Base-by-base conservation (phyloP, 352 stramenopile genomes). In the Phytophthora agathidicida region DNA sequence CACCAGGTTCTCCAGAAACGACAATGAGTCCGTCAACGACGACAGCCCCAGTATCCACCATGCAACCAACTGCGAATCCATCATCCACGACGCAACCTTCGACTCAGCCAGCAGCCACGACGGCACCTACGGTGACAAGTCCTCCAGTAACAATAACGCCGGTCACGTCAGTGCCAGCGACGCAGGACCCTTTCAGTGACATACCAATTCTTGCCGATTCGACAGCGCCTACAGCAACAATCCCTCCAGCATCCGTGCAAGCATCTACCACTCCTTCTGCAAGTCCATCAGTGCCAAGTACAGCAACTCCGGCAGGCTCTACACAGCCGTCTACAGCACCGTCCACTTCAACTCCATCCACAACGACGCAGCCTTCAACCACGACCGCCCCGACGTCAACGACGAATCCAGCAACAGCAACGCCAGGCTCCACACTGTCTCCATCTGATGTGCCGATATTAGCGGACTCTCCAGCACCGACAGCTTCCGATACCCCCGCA, bases 151-250 rank as follows among this genome's bases (percentile, higher is more conserved):
- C 30, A 16, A 53, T 41, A 1, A 5, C 36, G 14, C 37, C 19
- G n/a, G 16, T 17, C 1, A 61, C 52, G 10, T 33, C 23, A 20
- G 17, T 47, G 13, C 46, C 56, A 30, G 30, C 31, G 4, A 68
- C 59, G 7, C 43, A 52, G 31, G 55, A 64, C 17, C 55, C 56
- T 4, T 52, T 57, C 49, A 39, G 39, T 20, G 23, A 54, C 1
- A 53, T 64, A 5, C 60, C 39, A 14, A 55, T 65, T 16, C 38
- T 62, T 43, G 33, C 30, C 10, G 54, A 56, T 10, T 44, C 38
- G 4, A 26, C 60, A 37, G 5, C 11, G 3, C 58, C 47, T 32
- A 23, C 30, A 16, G 46, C 38, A 17, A 22, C 55, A 20, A 17
- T 17, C 2, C 51, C 51, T 10, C 3, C 19, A 13, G 23, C 37